These are phyloP conservation scores for Monilinia vaccinii-corymbosi DNA, from an alignment of 2,329 filamentous ascomycete genomes.

Conservation along the genomic window DNA sequence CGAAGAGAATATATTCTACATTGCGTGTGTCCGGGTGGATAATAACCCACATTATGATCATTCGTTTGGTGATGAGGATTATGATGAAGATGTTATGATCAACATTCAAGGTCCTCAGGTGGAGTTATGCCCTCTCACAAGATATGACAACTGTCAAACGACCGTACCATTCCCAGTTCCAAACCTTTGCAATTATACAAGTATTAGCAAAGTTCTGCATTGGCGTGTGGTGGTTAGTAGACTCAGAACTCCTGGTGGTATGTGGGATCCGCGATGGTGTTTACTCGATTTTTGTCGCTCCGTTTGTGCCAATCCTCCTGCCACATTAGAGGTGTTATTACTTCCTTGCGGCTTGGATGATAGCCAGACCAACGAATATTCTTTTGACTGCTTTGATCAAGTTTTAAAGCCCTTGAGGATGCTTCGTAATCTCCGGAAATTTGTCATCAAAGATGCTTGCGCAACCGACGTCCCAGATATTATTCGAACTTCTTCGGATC, in stretches of 20 bases:
- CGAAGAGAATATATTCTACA: constrained; percentile 34
- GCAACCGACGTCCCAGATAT: background rate
- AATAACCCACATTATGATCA: background rate
- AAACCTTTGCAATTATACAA: background rate
- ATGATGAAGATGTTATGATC: background rate
- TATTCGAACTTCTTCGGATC: background rate
- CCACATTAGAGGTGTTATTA: background rate
- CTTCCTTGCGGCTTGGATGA: background rate
- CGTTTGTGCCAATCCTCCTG: background rate
- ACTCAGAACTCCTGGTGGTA: background rate
- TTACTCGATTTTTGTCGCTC: background rate
- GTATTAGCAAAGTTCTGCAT: background rate
- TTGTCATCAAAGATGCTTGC: background rate
- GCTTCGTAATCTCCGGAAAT: background rate
- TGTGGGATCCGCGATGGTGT: background rate
- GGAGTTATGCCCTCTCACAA: constrained; percentile 4
- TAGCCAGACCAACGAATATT: background rate
- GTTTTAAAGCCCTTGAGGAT: background rate
- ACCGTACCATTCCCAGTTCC: background rate
- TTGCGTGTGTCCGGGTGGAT: background rate
- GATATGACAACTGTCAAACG: background rate
- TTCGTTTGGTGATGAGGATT: background rate
- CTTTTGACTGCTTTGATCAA: background rate
- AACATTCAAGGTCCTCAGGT: background rate
- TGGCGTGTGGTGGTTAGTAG: constrained; percentile 4